Base-by-base conservation (phyloP, 2,329 filamentous ascomycete species). In the Akanthomyces muscarius region DNA sequence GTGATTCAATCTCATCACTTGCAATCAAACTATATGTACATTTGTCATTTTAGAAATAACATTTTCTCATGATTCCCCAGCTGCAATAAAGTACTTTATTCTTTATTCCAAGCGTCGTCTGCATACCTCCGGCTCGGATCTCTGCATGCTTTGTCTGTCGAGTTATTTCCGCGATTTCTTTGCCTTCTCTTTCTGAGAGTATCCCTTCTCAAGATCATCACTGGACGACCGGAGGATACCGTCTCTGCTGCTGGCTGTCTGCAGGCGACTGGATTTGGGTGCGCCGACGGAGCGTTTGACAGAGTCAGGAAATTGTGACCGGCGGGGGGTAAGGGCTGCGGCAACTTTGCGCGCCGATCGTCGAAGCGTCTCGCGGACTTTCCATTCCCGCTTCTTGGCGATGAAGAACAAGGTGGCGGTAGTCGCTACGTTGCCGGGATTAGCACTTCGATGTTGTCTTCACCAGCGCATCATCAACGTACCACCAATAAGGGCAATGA, bases 321-420 rank as follows among this genome's bases (percentile, higher is more conserved):
- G 80, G 54, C 85, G 78, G 6, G 86, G 86, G n/a, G 86, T 88
- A 62, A 89, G 78, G 5, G 81, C 86, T 4, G 80, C 83, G 50
- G 83, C 84, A 33, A 89, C 84, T 70, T 80, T 86, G 65, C 80
- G 81, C 38, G 86, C 86, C 1, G 90, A 92, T 66, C 84, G 85
- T 62, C 88, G 84, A 63, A 96, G 80, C 36, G 82, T 89, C 71
- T 90, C 86, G 64, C 87, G 85, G 68, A 95, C 80, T 67, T 87
- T 89, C 91, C 91, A 95, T 74, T 93, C 90, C 53, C 88, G 86
- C 78, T 91, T 92, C 81, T 95, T 95, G 62, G 91, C 89, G 44
- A 94, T 73, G 74, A 88, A 91, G 78, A 90, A 96, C 33, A 95
- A 84, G 2, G 86, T 77, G 3, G 86, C 84, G 41, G 83, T 88